Evolutionary conservation across 2,329 filamentous ascomycete genomes (phyloP), one percentile per base, ranked within the genome.

Genomic region (Neonectria magnoliae): DNA sequence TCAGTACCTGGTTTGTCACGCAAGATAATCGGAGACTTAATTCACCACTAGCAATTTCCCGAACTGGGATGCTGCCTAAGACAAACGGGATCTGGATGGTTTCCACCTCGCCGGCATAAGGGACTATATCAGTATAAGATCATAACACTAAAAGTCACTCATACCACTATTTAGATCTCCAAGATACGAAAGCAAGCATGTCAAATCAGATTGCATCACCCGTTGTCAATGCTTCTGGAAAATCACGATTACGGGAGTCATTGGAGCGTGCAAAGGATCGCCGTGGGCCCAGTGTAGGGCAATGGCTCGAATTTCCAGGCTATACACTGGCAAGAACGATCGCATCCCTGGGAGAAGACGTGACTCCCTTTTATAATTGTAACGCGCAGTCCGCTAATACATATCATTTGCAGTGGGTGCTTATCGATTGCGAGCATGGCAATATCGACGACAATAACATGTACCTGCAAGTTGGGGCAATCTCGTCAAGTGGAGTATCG

Each of bases 341-440:
- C 25, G 75, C 74, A 3, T 52, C 71, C 0, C 61, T 78, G 8
- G 76, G 75, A 6, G 71, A 71, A 59, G 75, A 78, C 57, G 76
- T 76, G 51, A 4, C 53, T 55, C 5, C 16, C 16, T 9, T 18
- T 5, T 6, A 33, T 36, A 14, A 36, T 13, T 18, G 8, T 3
- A 22, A 10, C 5, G 4, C 14, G 16, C 18, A 18, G 31, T 18
- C 18, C 25, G 20, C 7, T 53, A 29, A 50, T 25, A 16, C n/a
- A 50, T 4, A 11, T 29, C 25, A 5, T 13, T 9, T 16, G 8
- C 13, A 68, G 57, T 89, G 87, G 81, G 83, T 91, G 4, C 81
- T 89, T 72, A 84, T 83, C 57, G 82, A 81, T 62, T 79, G 79
- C 45, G 82, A 81, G 62, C 81, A 83, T 67, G 81, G 81, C 14